phyloP scores from a whole-genome alignment of 108 stramenopile species.

The Mediolabrus comicus region DNA sequence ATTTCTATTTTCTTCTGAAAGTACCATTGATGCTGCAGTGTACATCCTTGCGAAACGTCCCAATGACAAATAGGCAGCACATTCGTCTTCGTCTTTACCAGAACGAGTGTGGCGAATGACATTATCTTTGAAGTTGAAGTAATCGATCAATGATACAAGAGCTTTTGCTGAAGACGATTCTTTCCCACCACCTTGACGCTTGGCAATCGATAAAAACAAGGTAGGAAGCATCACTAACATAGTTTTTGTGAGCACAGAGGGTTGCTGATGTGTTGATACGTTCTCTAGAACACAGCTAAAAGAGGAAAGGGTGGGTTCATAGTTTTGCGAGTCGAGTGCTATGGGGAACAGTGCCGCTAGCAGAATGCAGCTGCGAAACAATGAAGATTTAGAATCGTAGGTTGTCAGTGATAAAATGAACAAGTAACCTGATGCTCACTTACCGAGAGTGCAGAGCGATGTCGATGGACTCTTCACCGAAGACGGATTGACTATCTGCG shows the following conservation, averaged over 20 bases:
- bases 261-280: neutral
- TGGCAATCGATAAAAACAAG: slow-evolving; percentile 35
- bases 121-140: slow-evolving; percentile 30
- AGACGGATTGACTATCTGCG: neutral
- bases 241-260: neutral
- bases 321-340: slow-evolving; percentile 9
- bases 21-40: slow-evolving; percentile 21
- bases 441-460: slow-evolving; percentile 27
- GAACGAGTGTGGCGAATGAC: slow-evolving; percentile 13
- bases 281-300: slow-evolving; percentile 23
- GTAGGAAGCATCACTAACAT: slow-evolving; percentile 24
- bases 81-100: neutral
- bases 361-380: slow-evolving; percentile 31
- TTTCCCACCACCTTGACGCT: neutral
- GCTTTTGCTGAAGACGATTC: slow-evolving; percentile 12
- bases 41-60: slow-evolving; percentile 25
- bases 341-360: slow-evolving; percentile 34
- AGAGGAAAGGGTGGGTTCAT: slow-evolving; percentile 34
- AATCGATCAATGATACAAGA: slow-evolving; percentile 20
- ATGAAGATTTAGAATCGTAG: neutral
- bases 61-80: slow-evolving; percentile 19
- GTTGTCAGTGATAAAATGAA: neutral
- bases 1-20: slow-evolving; percentile 1
- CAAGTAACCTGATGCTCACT: slow-evolving; percentile 3
- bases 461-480: slow-evolving; percentile 12